Evolutionary conservation across 2,329 filamentous ascomycete species (phyloP), one percentile per base, ranked within the genome.

Genomic region (Claviceps fusiformis): DNA sequence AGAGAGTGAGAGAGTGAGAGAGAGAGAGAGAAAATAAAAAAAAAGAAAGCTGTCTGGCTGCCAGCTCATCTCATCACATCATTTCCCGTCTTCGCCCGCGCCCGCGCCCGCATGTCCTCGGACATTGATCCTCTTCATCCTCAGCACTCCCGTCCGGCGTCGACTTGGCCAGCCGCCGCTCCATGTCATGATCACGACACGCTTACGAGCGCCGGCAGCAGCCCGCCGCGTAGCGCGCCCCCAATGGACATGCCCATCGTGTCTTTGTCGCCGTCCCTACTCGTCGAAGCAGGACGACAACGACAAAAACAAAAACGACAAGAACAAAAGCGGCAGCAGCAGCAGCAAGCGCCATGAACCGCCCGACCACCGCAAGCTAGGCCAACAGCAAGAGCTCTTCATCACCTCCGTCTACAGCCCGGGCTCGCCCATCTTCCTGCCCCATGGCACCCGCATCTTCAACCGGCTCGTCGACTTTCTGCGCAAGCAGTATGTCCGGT

Each of bases 391-490:
- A 62, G 81, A 87, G 62, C 80, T 95, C 44, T 95, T 93, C 69
- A 87, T 82, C 43, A 88, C 81, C 15, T 90, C 88, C 1, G 68
- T 79, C 43, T 91, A 90, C 68, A 93, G 87, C 63, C 89, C 90
- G 3, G 89, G 89, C 1, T 93, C 89, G 17, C 89, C 89, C 3
- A 82, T 95, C 11, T 89, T 95, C 63, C 78, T 91, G 6, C 89
- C 89, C 27, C 85, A 89, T 65, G 90, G 90, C 60, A 79, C 89
- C 0, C 82, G 83, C 56, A 81, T 95, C 62, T 90, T 95, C 73
- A 91, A 93, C 66, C 86, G 88, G 54, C 80, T 95, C 27, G 81
- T 89, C 57, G 78, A 85, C 47, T 95, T 93, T 65, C 76, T 95
- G 55, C 86, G 89, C 59, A 83, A 84, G 57, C 89, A 95, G 66